Conservation (phyloP, 768 basidiomycete genomes). For the Serendipita vermifera region DNA sequence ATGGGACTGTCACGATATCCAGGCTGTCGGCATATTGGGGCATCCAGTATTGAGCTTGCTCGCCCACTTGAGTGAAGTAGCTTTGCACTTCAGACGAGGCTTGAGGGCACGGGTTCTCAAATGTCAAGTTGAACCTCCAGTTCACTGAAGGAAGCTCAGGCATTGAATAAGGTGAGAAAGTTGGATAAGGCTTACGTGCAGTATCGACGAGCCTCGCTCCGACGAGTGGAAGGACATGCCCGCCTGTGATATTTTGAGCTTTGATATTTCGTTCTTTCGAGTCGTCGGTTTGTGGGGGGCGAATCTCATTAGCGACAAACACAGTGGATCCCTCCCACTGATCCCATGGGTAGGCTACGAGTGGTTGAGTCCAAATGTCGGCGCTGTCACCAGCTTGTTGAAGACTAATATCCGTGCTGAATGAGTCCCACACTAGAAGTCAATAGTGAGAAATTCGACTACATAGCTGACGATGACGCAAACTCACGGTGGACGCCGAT, state of each 20-base stretch:
- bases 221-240: neutral
- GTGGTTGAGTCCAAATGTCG: neutral
- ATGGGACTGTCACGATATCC: neutral
- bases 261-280: no score
- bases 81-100: neutral
- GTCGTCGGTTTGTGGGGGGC: no score
- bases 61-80: neutral
- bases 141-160: neutral
- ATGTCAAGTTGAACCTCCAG: neutral
- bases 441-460: no score
- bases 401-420: neutral
- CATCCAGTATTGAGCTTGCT: no score
- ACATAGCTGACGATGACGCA: no score
- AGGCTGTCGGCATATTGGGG: no score
- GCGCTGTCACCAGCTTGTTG: neutral
- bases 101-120: neutral
- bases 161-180: neutral
- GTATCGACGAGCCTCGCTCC: neutral
- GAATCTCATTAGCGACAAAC: no score
- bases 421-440: neutral
- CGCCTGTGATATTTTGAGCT: neutral
- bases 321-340: slow-evolving; percentile 7
- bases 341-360: neutral
- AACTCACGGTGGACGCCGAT: neutral
- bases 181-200: neutral